Percentiles rank a stretch among this genome's conserved stretches.
These are phyloP conservation scores for Ceratocystis cubensis DNA, from an alignment of 2,329 filamentous ascomycete genomes.

Conservation along the genomic window DNA sequence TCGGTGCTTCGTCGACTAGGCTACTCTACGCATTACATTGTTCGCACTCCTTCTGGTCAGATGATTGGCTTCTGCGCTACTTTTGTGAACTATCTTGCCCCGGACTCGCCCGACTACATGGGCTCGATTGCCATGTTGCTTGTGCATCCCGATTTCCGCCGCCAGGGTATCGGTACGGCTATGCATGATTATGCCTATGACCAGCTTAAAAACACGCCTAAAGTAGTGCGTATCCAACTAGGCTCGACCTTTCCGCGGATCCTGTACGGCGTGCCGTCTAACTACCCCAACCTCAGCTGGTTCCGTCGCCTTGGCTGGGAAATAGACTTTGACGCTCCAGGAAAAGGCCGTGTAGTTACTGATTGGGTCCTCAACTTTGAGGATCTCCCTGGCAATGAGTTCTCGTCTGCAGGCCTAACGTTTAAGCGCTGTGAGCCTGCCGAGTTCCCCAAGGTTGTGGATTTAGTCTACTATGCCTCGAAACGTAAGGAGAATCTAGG, in stretches of 20 bases:
- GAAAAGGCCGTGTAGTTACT: constrained; percentile 37
- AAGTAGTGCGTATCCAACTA: constrained; percentile 42
- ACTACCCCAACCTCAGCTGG: constrained; percentile 36
- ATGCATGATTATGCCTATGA: constrained; percentile 41
- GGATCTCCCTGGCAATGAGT: constrained; percentile 34
- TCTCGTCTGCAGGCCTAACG: constrained; percentile 32
- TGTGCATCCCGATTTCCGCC: constrained; percentile 37
- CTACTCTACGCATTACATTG: constrained; percentile 45
- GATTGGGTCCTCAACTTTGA: constrained; percentile 44
- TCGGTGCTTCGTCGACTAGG: constrained; percentile 41
- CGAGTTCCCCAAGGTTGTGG: constrained; percentile 37
- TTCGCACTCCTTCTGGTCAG: constrained; percentile 36
- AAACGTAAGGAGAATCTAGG: constrained; percentile 38
- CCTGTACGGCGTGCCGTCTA: constrained; percentile 40
- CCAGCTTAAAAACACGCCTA: constrained; percentile 38
- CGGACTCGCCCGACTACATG: constrained; percentile 39
- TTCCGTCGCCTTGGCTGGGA: constrained; percentile 43
- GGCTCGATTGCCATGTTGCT: constrained; percentile 44
- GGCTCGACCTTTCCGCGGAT: constrained; percentile 48
- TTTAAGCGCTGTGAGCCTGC: constrained; percentile 36
- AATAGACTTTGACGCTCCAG: constrained; percentile 33
- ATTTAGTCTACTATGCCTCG: constrained; percentile 39
- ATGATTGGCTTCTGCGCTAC: constrained; percentile 48
- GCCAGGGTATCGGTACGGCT: constrained; percentile 40
- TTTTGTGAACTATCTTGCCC: constrained; percentile 45